Percentiles rank a stretch among this genome's conserved stretches.
phyloP scores from a whole-genome alignment of 768 basidiomycete species.

The Zangia roseola region DNA sequence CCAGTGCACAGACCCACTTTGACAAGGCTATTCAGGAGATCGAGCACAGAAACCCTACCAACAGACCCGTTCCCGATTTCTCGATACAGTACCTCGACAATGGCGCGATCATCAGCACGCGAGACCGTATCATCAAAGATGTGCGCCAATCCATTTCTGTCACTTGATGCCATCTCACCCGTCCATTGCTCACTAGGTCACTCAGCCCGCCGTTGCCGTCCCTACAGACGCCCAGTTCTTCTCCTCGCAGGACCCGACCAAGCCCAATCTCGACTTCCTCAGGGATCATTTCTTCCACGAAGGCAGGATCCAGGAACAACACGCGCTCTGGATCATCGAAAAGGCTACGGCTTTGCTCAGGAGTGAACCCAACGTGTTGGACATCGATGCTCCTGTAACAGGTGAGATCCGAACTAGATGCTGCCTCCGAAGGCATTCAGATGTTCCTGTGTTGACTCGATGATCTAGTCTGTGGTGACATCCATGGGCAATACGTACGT shows the following conservation, averaged over 20 bases:
- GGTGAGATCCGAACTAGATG: conserved; percentile 39
- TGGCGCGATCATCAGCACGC: conserved; percentile 25
- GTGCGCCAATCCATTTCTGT: conserved; percentile 13
- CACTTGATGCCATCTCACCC: not conserved
- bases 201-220: conserved; percentile 56
- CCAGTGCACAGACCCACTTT: conserved; percentile 17
- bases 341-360: conserved; percentile 56
- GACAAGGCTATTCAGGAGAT: conserved; percentile 31
- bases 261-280: conserved; percentile 69
- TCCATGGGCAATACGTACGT: conserved; percentile 29
- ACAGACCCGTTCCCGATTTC: conserved; percentile 17
- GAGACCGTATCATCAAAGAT: conserved; percentile 26
- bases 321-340: conserved; percentile 65
- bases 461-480: conserved; percentile 18
- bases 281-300: conserved; percentile 79
- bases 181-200: conserved; percentile 47
- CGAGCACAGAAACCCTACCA: conserved; percentile 25
- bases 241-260: conserved; percentile 58
- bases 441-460: conserved; percentile 5
- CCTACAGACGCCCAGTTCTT: conserved; percentile 79
- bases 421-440: no score
- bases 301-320: conserved; percentile 62
- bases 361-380: conserved; percentile 61
- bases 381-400: conserved; percentile 73
- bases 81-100: conserved; percentile 27